These are phyloP conservation scores for Chenopodium quinoa DNA, from an alignment of 148 eudicot genomes.

Conservation along the genomic window DNA sequence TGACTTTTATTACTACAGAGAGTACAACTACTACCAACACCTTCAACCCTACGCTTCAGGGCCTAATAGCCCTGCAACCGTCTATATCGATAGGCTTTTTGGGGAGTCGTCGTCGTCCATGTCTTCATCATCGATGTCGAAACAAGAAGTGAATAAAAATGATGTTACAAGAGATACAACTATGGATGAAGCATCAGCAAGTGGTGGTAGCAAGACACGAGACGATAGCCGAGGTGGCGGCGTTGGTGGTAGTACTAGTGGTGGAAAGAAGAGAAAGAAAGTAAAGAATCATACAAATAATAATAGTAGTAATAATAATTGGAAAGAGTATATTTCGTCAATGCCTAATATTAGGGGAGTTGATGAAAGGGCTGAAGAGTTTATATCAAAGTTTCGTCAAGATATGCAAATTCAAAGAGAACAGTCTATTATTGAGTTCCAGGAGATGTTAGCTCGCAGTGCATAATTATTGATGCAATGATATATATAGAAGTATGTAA, in stretches of 20 bases:
- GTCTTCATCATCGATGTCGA: not conserved
- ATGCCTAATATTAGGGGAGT: conserved; percentile 39
- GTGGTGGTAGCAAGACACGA: not conserved
- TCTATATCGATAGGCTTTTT: conserved; percentile 26
- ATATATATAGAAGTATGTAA: not conserved
- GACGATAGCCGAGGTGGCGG: not conserved
- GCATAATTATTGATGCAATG: conserved; percentile 11
- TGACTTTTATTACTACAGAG: conserved; percentile 7
- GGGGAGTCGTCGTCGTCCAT: not conserved
- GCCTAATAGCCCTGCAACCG: conserved; percentile 19
- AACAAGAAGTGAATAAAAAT: too few relatives aligned
- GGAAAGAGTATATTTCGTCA: conserved; percentile 26
- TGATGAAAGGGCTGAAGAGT: conserved; percentile 79
- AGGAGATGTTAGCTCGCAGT: conserved; percentile 70
- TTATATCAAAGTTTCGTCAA: conserved; percentile 54
- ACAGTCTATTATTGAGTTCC: conserved; percentile 57
- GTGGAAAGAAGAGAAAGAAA: not conserved
- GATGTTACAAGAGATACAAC: not conserved
- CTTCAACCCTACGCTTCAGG: conserved; percentile 7
- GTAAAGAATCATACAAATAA: not conserved
- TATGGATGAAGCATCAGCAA: not conserved
- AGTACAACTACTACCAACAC: conserved; percentile 14
- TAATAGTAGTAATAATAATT: not conserved
- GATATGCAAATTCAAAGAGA: conserved; percentile 64
- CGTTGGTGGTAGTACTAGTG: not conserved